These are phyloP conservation scores for Saccharum spontaneum DNA, from an alignment of 176 grass and related monocot genomes.

Conservation along the genomic window DNA sequence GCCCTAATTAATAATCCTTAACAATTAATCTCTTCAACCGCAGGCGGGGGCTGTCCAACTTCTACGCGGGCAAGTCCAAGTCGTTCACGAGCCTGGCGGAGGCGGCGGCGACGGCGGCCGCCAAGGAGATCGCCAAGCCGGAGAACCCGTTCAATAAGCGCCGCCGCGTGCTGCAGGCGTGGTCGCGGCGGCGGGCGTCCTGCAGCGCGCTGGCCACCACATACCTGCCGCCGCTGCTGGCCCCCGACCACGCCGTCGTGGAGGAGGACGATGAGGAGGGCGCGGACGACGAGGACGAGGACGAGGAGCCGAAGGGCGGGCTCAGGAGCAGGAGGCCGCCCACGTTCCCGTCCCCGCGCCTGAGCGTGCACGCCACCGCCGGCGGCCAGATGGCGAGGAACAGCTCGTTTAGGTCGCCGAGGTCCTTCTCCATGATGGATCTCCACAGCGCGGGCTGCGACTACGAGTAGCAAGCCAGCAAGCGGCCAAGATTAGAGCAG, in stretches of 20 bases:
- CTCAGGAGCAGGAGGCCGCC: neutral
- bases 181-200: conserved; percentile 53
- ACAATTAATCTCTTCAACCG: too few relatives aligned
- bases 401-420: conserved; percentile 47
- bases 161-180: conserved; percentile 52
- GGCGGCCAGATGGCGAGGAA: conserved; percentile 18
- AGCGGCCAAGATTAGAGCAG: conserved; percentile 11
- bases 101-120: conserved; percentile 44
- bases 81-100: conserved; percentile 73
- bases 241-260: conserved; percentile 37
- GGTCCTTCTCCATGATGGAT: conserved; percentile 74
- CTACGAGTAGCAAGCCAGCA: neutral
- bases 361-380: conserved; percentile 7
- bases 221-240: conserved; percentile 53
- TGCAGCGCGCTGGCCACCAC: conserved; percentile 62
- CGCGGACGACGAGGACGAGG: conserved; percentile 29
- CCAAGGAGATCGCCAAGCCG: conserved; percentile 75
- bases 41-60: conserved; percentile 72
- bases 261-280: conserved; percentile 65
- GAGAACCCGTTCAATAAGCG: conserved; percentile 95
- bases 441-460: conserved; percentile 52
- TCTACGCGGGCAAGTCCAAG: conserved; percentile 85
- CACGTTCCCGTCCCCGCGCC: conserved; percentile 40
- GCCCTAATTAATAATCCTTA: neutral
- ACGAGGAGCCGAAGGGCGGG: neutral